Evolutionary conservation across 441 rosid genomes (phyloP).

Genomic region (Jatropha multifida): DNA sequence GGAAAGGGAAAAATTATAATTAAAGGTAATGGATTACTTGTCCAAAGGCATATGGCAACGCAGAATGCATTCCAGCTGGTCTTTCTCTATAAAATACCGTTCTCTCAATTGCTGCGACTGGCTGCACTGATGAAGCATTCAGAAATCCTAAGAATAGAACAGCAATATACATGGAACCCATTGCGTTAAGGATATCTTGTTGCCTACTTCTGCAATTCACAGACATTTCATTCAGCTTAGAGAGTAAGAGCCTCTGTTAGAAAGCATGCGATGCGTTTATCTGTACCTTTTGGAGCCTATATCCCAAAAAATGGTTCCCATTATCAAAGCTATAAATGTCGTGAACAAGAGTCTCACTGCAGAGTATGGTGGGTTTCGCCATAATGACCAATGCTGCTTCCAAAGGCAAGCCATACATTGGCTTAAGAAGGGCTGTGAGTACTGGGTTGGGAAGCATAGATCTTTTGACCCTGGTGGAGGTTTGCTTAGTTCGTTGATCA

Average conservation of each 20-base stretch:
- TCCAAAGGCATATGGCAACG: constrained; percentile 80
- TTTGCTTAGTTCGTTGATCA: constrained; percentile 45
- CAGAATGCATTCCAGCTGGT: constrained; percentile 87
- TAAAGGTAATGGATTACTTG: constrained; percentile 39
- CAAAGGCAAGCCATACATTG: constrained; percentile 61
- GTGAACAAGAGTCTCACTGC: constrained; percentile 54
- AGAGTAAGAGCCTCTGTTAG: background rate
- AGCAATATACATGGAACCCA: constrained; percentile 86
- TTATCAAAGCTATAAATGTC: constrained; percentile 45
- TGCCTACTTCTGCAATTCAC: constrained; percentile 35
- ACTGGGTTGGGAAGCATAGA: constrained; percentile 45
- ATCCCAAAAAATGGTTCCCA: constrained; percentile 68
- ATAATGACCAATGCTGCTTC: constrained; percentile 60
- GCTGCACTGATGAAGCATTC: constrained; percentile 60
- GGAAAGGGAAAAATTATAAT: background rate
- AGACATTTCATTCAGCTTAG: background rate
- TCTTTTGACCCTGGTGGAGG: constrained; percentile 49
- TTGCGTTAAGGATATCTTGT: constrained; percentile 72
- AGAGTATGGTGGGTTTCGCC: constrained; percentile 59
- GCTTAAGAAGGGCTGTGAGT: constrained; percentile 41
- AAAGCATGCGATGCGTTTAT: background rate
- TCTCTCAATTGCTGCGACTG: constrained; percentile 70
- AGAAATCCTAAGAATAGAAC: constrained; percentile 63
- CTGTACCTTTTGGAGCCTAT: constrained; percentile 51
- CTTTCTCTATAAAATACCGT: constrained; percentile 80